Base-by-base conservation (phyloP, 1,139 yeast species). In the Sporopachydermia cereana region DNA sequence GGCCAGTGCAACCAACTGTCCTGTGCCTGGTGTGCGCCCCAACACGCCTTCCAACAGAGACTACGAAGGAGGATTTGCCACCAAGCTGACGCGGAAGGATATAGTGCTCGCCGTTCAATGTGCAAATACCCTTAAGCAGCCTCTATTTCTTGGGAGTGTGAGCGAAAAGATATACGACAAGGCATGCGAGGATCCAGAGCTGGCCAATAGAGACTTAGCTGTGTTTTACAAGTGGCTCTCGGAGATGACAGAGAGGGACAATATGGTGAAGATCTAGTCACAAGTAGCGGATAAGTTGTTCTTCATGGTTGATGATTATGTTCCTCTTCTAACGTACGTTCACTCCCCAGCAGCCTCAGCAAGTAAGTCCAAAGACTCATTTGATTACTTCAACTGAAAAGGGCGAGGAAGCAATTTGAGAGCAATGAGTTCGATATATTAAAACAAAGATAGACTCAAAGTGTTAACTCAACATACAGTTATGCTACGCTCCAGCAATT, bases 1-100 rank as follows among this genome's bases (percentile, higher is more conserved):
- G 82, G 77, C 80, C 17, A 66, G 77, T 2, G 77, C 71, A 36
- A 77, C 72, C 54, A 76, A 76, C 57, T 74, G 76, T 57, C 82
- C 82, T 1, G 77, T 76, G 42, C 70, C 73, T 0, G 77, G 76
- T 3, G 72, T 70, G 7, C 68, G 69, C 49, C 71, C 76, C 2
- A 50, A 47, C 25, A 73, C 68, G 43, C 81, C 82, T 1, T 67
- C 74, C 24, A 75, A 73, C 43, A 64, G 63, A 17, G 71, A 67
- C 34, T 76, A 68, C 54, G 56, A 61, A 5, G 78, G 78, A 36
- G 82, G 82, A 0, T 76, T 76, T 53, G 72, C 75, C 39, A 68
- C 78, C 39, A 68, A 67, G 50, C 66, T 76, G 52, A 74, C 79
- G 53, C 66, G 74, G 52, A 76, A 76, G 55, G 82, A 76, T 55